Evolutionary conservation across 257 asterid species (phyloP).

Genomic region (Fraxinus anomala): DNA sequence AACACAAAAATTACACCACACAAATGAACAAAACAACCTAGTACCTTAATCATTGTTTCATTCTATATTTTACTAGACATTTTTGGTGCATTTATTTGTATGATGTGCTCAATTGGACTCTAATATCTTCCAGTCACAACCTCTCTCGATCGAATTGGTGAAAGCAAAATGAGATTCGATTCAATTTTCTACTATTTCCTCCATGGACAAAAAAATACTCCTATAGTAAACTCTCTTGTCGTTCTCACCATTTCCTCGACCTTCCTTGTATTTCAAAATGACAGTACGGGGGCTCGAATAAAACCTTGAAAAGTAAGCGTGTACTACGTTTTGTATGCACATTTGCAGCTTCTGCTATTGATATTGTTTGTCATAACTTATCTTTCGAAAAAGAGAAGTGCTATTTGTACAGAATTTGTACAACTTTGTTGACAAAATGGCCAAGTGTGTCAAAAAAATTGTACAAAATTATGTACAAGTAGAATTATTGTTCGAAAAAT

Average conservation of each 20-base stretch:
- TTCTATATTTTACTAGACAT: conserved; percentile 42
- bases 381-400: conserved; percentile 27
- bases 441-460: no score
- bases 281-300: conserved; percentile 31
- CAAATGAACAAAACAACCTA: background rate
- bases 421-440: no score
- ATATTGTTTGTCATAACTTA: conserved; percentile 48
- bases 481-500: conserved; percentile 26
- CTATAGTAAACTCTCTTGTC: conserved; percentile 56
- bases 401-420: no score
- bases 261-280: conserved; percentile 51
- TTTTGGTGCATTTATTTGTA: conserved; percentile 36
- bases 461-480: no score
- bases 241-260: conserved; percentile 55
- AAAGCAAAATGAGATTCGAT: conserved; percentile 61
- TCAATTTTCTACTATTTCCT: conserved; percentile 61
- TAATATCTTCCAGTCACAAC: conserved; percentile 60
- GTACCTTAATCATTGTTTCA: conserved; percentile 23
- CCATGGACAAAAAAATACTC: conserved; percentile 59
- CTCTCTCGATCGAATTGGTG: conserved; percentile 43
- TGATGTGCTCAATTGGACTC: conserved; percentile 58
- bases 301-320: conserved; percentile 25
- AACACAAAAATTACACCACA: background rate
- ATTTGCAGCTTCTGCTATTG: conserved; percentile 46
- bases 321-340: conserved; percentile 49